Percentiles rank a stretch among this genome's conserved stretches.
These are phyloP conservation scores for Fraxinus cuspidata DNA, from an alignment of 257 asterid species.

Conservation along the genomic window DNA sequence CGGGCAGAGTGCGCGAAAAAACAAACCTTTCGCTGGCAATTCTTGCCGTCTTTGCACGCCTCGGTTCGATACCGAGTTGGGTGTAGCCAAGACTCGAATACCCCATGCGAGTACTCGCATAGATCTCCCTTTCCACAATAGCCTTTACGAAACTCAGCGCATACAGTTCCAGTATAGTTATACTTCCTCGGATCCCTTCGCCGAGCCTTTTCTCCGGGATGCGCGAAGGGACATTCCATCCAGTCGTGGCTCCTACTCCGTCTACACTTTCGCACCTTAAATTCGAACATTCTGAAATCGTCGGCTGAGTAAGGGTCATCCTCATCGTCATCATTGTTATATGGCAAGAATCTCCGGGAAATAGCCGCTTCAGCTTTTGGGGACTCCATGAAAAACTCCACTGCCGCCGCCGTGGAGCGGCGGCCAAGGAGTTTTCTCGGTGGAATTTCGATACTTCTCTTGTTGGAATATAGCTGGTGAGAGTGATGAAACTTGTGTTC, in stretches of 20 bases:
- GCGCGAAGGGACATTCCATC: constrained; percentile 98
- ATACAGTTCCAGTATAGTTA: constrained; percentile 76
- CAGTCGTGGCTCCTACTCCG: constrained; percentile 97
- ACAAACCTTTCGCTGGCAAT: constrained; percentile 85
- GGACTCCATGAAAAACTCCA: constrained; percentile 43
- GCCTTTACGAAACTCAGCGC: constrained; percentile 82
- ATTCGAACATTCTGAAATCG: constrained; percentile 84
- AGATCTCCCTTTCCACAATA: constrained; percentile 66
- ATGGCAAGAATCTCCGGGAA: constrained; percentile 73
- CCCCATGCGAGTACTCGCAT: constrained; percentile 90
- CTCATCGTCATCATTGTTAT: constrained; percentile 47
- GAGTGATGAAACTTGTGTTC: constrained; percentile 64
- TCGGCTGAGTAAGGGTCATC: constrained; percentile 82
- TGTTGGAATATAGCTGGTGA: constrained; percentile 68
- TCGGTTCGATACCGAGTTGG: constrained; percentile 89
- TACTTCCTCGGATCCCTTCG: constrained; percentile 84
- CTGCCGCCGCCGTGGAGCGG: constrained; percentile 31
- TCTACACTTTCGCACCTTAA: constrained; percentile 84
- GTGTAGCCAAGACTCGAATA: constrained; percentile 95
- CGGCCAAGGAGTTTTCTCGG: constrained; percentile 72
- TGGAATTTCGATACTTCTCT: constrained; percentile 76
- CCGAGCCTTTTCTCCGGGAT: constrained; percentile 94
- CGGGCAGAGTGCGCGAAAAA: constrained; percentile 84
- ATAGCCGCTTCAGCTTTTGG: constrained; percentile 52
- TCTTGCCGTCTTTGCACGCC: constrained; percentile 94